These are phyloP conservation scores for Candida sithepensis DNA, from an alignment of 805 yeast species.

Conservation along the genomic window DNA sequence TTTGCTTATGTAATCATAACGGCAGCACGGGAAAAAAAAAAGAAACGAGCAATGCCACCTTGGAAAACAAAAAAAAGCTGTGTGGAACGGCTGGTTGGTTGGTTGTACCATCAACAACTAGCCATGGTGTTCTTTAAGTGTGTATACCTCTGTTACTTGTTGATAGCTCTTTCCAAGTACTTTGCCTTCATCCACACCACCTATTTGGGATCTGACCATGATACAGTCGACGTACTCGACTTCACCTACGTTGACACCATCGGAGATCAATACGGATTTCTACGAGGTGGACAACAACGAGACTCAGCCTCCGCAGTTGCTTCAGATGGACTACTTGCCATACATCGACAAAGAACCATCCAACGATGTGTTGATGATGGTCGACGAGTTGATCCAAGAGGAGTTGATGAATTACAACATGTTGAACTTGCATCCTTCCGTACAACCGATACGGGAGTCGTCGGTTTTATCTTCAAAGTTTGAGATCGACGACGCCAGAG, in stretches of 20 bases:
- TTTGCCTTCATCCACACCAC: no score
- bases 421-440: constrained; percentile 12
- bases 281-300: neutral
- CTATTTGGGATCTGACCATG: no score
- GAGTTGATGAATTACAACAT: constrained; percentile 17
- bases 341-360: constrained; percentile 23
- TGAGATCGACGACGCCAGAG: neutral
- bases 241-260: neutral
- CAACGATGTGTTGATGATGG: constrained; percentile 13
- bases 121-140: no score
- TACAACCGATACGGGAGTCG: neutral
- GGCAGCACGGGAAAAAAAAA: neutral
- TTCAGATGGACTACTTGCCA: constrained; percentile 17
- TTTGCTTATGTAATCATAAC: no score
- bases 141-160: no score
- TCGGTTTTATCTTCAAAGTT: neutral
- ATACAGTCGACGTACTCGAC: neutral
- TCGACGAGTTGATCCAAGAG: constrained; percentile 19
- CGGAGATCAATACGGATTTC: neutral
- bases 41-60: neutral
- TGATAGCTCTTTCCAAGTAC: no score
- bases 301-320: neutral
- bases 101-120: no score
- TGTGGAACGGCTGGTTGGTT: no score
- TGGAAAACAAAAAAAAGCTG: no score